Conservation (phyloP, 2,329 filamentous ascomycete species). For the Botrytis hyacinthi region DNA sequence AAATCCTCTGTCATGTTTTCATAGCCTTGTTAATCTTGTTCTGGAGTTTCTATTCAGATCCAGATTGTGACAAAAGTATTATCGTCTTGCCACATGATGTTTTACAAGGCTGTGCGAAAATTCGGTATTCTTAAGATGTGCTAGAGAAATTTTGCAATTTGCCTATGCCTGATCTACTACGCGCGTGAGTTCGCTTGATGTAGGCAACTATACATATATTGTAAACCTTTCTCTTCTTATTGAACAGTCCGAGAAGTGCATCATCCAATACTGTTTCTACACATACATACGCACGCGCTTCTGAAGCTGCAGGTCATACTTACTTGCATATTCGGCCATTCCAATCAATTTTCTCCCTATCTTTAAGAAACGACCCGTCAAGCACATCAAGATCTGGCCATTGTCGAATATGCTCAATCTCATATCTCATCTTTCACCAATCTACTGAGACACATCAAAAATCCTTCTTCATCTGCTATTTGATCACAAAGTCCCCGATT, state of each 20-base stretch:
- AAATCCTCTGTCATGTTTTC: background rate
- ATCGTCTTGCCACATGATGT: background rate
- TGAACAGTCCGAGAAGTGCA: background rate
- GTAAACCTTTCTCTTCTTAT: background rate
- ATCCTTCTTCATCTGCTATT: background rate
- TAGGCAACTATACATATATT: conserved; percentile 18
- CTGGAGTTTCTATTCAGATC: background rate
- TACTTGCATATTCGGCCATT: conserved; percentile 4
- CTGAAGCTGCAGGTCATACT: background rate
- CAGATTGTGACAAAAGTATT: background rate
- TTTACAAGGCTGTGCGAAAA: background rate
- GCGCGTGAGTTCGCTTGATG: background rate
- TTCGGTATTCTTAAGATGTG: background rate
- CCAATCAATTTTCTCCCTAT: background rate
- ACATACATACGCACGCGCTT: background rate
- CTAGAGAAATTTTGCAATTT: background rate
- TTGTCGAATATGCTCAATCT: background rate
- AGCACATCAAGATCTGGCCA: background rate
- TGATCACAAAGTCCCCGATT: background rate
- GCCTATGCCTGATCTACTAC: background rate
- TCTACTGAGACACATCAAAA: background rate
- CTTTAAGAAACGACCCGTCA: no score
- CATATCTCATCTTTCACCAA: background rate
- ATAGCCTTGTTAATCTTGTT: background rate
- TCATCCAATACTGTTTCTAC: conserved; percentile 2